Conservation (phyloP, 495 filamentous ascomycete species). For the Sordaria brevicollis region DNA sequence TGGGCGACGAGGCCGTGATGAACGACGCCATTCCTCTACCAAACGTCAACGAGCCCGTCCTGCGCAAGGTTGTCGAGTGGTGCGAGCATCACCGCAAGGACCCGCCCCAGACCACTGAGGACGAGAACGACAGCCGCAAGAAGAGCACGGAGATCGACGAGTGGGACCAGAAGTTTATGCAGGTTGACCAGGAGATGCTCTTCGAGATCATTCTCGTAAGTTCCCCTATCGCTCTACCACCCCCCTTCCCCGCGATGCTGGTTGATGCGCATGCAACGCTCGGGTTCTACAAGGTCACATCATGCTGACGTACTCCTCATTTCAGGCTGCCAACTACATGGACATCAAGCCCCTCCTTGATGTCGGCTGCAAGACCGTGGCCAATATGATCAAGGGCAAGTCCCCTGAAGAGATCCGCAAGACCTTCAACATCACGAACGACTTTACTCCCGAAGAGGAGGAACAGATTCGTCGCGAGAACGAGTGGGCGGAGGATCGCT, state of each 20-base stretch:
- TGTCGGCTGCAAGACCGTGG: slow-evolving; percentile 76
- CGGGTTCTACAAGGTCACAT: slow-evolving; percentile 1
- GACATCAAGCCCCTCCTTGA: slow-evolving; percentile 77
- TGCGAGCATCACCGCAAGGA: slow-evolving; percentile 89
- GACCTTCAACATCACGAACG: slow-evolving; percentile 77
- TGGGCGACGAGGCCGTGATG: slow-evolving; percentile 55
- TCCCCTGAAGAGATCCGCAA: slow-evolving; percentile 72
- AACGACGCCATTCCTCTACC: slow-evolving; percentile 64
- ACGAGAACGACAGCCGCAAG: slow-evolving; percentile 90
- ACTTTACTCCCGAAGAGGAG: slow-evolving; percentile 75
- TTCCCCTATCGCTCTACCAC: slow-evolving; percentile 8
- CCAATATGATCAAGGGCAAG: slow-evolving; percentile 85
- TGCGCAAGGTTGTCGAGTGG: slow-evolving; percentile 96
- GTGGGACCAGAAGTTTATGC: slow-evolving; percentile 99
- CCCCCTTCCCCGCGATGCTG: background rate
- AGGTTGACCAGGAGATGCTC: slow-evolving; percentile 98
- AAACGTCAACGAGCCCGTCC: slow-evolving; percentile 89
- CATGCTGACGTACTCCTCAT: background rate
- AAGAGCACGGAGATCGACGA: slow-evolving; percentile 98
- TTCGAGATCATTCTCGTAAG: slow-evolving; percentile 97
- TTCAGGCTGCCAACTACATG: slow-evolving; percentile 65
- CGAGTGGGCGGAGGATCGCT: slow-evolving; percentile 73
- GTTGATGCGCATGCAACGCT: background rate
- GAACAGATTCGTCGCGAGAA: slow-evolving; percentile 77
- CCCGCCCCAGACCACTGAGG: slow-evolving; percentile 61